Conservation (phyloP, 345 rosid genomes). For the Firmiana major region DNA sequence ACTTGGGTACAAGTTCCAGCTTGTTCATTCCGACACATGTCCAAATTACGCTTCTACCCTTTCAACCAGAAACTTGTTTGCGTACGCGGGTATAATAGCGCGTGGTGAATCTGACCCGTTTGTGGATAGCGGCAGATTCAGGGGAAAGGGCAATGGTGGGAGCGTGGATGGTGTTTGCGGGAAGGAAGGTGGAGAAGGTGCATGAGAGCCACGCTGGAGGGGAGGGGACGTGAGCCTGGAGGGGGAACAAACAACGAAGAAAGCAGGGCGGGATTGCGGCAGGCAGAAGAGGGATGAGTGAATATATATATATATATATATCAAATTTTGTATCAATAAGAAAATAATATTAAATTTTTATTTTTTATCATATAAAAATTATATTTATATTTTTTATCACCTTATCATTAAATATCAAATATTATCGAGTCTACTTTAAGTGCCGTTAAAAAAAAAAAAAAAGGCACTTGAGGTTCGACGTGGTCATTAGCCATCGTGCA, state of each 20-base stretch:
- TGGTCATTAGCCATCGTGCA: no score
- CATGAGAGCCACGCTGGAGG: constrained; percentile 6
- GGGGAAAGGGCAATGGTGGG: neutral
- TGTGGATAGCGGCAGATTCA: constrained; percentile 7
- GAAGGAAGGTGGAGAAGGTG: neutral
- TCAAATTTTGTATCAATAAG: neutral
- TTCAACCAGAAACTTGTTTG: constrained; percentile 5
- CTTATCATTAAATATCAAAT: no score
- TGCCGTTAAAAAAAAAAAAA: no score
- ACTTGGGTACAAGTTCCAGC: no score
- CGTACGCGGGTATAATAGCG: neutral
- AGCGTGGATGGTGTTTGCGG: constrained; percentile 23
- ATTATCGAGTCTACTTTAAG: no score
- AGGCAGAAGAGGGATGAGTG: neutral
- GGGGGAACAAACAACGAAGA: no score
- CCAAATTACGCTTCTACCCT: constrained; percentile 26
- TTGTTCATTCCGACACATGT: constrained; percentile 23
- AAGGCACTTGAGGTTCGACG: no score
- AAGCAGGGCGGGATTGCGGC: neutral
- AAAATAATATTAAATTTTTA: no score
- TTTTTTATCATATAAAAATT: no score
- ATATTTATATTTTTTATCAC: no score
- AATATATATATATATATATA: no score
- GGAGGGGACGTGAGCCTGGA: no score
- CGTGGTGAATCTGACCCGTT: neutral